Conservation (phyloP, 2,329 filamentous ascomycete genomes). For the Camillea tinctor region DNA sequence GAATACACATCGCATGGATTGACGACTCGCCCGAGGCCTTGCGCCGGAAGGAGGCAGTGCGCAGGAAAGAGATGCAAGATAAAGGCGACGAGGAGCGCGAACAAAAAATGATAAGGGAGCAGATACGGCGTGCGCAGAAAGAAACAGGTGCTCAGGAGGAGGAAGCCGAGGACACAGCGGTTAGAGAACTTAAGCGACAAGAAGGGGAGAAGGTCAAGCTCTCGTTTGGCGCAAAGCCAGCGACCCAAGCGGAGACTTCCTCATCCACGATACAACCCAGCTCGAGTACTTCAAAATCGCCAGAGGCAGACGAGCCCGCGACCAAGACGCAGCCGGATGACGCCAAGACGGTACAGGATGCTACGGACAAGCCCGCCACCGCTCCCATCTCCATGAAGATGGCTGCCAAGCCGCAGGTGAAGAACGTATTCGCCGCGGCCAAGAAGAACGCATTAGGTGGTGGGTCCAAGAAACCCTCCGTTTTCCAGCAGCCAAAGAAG, state of each 20-base stretch:
- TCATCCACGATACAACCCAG: constrained; percentile 16
- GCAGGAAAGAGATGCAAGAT: constrained; percentile 81
- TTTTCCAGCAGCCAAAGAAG: constrained; percentile 67
- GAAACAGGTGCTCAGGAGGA: constrained; percentile 44
- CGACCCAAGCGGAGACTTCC: constrained; percentile 18
- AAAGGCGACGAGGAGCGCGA: constrained; percentile 89
- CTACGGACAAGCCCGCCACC: constrained; percentile 34
- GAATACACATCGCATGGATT: constrained; percentile 83
- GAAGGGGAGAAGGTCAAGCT: constrained; percentile 77
- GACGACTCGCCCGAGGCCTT: constrained; percentile 88
- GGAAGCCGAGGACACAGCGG: constrained; percentile 39
- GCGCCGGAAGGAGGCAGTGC: constrained; percentile 73
- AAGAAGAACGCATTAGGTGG: constrained; percentile 67
- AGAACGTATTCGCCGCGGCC: constrained; percentile 70
- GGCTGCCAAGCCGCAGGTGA: constrained; percentile 62
- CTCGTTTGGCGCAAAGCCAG: constrained; percentile 56
- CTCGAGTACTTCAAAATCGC: constrained; percentile 18
- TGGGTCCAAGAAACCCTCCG: constrained; percentile 59
- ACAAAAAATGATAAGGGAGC: constrained; percentile 76
- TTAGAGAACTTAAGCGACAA: constrained; percentile 54
- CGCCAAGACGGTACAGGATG: background rate
- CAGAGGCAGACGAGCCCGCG: constrained; percentile 12
- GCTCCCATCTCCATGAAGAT: constrained; percentile 63
- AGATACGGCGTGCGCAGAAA: constrained; percentile 73
- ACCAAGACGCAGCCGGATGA: constrained; percentile 16